Base-by-base conservation (phyloP, 2,329 filamentous ascomycete genomes). In the Fusarium sp. region DNA sequence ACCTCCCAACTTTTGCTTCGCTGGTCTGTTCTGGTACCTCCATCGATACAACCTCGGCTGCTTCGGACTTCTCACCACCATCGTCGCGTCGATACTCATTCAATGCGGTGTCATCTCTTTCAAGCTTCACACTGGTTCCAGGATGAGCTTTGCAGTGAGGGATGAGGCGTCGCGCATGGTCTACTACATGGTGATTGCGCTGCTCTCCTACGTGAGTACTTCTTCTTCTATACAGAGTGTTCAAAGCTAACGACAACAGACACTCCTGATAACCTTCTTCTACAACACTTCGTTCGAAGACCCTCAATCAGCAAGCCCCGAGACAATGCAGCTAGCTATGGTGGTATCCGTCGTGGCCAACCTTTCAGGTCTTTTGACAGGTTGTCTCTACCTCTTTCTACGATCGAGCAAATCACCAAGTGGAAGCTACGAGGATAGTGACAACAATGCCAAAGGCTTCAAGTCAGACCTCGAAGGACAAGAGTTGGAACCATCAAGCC, bases 111-210 rank as follows among this genome's bases (percentile, higher is more conserved):
- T 88, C 30, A 87, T 93, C 59, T 92, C 89, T 78, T 79, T 88
- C 43, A 89, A 88, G 70, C 83, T 94, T 27, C 87, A 87, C 73
- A 86, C 86, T 37, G 87, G 86, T 68, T 82, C 86, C 16, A 84
- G 85, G 18, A 86, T 93, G 60, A 89, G 91, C 43, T 84, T 87
- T 23, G 85, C 87, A 18, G 90, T 93, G 80, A 85, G 92, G 56
- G 87, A 91, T 67, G 86, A 89, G 37, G 92, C 92, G 5, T 93
- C 92, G 8, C 87, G 90, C 69, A 93, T 93, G 90, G 89, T 92
- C 13, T 94, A 92, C 79, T 93, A 92, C 78, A 84, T 93, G 72
- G 81, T 87, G 2, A 80, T 92, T 62, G 89, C 87, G 18, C 83
- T 90, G 64, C 81, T 89, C 58, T 90, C 87, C 64, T 90, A 87